A percentile compares a stretch with the other conserved stretches of the same genome.
Evolutionary conservation across 257 asterid species (phyloP).

Genomic region (Solanum pennellii): DNA sequence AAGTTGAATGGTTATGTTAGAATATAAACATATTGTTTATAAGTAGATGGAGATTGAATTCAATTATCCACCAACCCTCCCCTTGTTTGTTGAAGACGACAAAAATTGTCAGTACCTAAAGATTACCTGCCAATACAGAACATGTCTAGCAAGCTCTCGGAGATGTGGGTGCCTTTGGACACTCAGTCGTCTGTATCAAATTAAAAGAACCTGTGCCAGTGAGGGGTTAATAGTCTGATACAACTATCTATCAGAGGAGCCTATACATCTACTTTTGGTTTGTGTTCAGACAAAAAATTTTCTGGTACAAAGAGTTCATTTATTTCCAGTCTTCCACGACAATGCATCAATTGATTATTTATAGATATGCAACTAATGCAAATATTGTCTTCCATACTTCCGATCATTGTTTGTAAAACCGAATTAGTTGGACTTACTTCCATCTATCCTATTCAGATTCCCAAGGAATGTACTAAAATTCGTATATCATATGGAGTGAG

Average conservation of each 20-base stretch:
- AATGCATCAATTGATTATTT: background rate
- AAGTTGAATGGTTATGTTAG: background rate
- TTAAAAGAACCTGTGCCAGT: background rate
- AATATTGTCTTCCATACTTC: background rate
- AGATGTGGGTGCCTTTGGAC: background rate
- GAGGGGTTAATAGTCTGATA: background rate
- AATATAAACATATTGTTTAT: background rate
- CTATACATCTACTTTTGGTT: background rate
- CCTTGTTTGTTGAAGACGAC: background rate
- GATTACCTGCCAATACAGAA: background rate
- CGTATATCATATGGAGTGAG: background rate
- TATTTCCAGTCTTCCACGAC: background rate
- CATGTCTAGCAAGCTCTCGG: background rate
- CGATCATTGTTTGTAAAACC: background rate
- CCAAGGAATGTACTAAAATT: background rate
- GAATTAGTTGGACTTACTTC: background rate
- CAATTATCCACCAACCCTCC: background rate
- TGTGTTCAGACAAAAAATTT: background rate
- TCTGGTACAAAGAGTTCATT: background rate
- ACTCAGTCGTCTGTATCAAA: background rate
- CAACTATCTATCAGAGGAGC: background rate
- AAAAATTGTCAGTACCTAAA: background rate
- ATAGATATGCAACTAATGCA: background rate
- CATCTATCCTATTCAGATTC: background rate
- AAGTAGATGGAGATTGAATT: background rate